Base-by-base conservation (phyloP, 2,329 filamentous ascomycete species). In the Aureobasidium mangrovei region DNA sequence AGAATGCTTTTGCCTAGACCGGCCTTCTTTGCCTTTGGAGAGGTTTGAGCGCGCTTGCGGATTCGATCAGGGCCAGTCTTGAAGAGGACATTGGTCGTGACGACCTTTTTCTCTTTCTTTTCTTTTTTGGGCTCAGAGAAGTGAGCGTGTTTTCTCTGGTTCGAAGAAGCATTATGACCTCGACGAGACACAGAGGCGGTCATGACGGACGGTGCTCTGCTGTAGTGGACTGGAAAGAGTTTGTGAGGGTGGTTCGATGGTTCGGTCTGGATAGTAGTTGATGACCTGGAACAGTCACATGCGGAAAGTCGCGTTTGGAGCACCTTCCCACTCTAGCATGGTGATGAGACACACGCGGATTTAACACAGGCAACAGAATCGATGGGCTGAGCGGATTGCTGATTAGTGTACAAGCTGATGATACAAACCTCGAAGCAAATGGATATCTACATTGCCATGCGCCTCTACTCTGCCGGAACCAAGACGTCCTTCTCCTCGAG, bases 401-500 rank as follows among this genome's bases (percentile, higher is more conserved):
- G 7, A 49, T 49, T 49, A 49, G 47, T 51, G 38, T 35, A 51
- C 36, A 51, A 35, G 8, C 18, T 45, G 33, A 54, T 45, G 26
- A 40, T 54, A 54, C 53, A 54, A 26, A 48, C 43, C 53, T 18
- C n/a, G 12, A 12, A 29, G 10, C 4, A 36, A 8, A 33, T 31
- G 4, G 47, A 9, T 52, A 42, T 52, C 28, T 42, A 52, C 47
- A 52, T 52, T 52, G 36, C 28, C 7, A 38, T 32, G 12, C 10
- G 31, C 28, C 31, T 36, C 10, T 60, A 61, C 54, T 84, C 82
- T 57, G 83, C 78, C 2, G 78, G 72, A 12, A 84, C 81, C 54
- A 98, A 72, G n/a, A 97, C 88, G 58, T 83, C 82, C 78, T 95
- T 95, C 72, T 95, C 87, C 67, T 95, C 88, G 47, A 98, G 77